phyloP scores from a whole-genome alignment of 768 basidiomycete species.

The Melanogaster broomeanus region DNA sequence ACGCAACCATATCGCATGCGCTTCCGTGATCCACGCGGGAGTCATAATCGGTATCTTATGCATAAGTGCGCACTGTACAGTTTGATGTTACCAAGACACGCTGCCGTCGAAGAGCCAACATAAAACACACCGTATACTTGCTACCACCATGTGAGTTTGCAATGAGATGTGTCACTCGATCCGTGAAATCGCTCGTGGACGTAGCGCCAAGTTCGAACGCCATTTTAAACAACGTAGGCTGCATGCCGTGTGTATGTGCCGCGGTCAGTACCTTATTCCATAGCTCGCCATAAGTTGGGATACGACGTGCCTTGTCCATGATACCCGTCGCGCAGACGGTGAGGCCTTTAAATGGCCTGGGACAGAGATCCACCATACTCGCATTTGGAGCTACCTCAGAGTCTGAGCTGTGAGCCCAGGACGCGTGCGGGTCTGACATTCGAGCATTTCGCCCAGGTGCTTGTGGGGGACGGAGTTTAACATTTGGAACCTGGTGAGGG shows the following conservation, averaged over 20 bases:
- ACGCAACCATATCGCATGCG: constrained; percentile 70
- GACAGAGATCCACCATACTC: constrained; percentile 49
- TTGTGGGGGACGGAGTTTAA: constrained; percentile 72
- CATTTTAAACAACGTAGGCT: constrained; percentile 75
- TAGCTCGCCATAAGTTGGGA: background rate
- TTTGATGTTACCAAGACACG: background rate
- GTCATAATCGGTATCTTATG: constrained; percentile 77
- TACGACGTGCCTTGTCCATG: constrained; percentile 66
- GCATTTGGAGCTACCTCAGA: constrained; percentile 51
- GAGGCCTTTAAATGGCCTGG: constrained; percentile 66
- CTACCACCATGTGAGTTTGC: constrained; percentile 79
- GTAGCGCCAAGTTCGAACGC: constrained; percentile 81
- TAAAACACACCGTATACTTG: constrained; percentile 70
- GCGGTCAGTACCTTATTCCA: constrained; percentile 4
- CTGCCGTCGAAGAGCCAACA: background rate
- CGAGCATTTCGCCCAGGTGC: constrained; percentile 24
- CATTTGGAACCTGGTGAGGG: constrained; percentile 70
- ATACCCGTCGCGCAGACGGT: constrained; percentile 77
- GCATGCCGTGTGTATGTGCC: background rate
- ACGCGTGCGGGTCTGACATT: constrained; percentile 25
- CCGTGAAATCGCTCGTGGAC: constrained; percentile 72
- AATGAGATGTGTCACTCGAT: constrained; percentile 85
- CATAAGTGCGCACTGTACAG: constrained; percentile 76
- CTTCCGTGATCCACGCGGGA: constrained; percentile 75
- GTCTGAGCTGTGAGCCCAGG: constrained; percentile 45